A percentile compares a stretch with the other conserved stretches of the same genome.
Evolutionary conservation across 176 grass and related monocot species (phyloP).

Genomic region (Phoenix dactylifera): DNA sequence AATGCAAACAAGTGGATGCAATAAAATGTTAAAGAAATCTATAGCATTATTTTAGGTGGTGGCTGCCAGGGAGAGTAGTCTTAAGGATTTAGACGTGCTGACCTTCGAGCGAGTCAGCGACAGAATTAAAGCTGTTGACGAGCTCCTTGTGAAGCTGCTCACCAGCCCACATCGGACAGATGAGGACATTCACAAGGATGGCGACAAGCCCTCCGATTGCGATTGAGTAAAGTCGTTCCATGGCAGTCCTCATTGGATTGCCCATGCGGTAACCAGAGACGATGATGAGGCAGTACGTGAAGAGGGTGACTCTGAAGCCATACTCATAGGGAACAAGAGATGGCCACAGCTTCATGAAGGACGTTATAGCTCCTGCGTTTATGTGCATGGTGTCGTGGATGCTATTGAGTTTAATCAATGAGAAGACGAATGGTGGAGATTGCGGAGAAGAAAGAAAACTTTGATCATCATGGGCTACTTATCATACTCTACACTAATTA

Average conservation of each 20-base stretch:
- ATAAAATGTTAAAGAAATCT: no score
- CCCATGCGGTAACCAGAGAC: constrained; percentile 29
- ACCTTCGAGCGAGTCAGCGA: constrained; percentile 46
- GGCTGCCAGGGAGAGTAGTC: not conserved
- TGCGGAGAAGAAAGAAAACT: no score
- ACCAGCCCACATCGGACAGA: constrained; percentile 50
- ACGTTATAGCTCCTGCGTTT: constrained; percentile 35
- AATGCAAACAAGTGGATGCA: not conserved
- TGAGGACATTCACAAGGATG: constrained; percentile 36
- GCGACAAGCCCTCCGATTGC: constrained; percentile 29
- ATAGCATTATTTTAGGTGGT: not conserved
- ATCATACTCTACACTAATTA: not conserved
- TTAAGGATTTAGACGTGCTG: not conserved
- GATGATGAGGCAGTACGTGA: constrained; percentile 53
- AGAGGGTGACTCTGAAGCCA: constrained; percentile 48
- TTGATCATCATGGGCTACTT: no score
- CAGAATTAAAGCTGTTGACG: constrained; percentile 29
- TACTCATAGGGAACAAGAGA: constrained; percentile 34
- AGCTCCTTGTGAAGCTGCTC: constrained; percentile 57
- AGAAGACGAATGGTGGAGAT: no score
- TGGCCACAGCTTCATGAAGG: constrained; percentile 48
- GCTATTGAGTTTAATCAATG: no score
- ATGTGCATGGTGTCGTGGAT: no score
- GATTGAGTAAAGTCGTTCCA: constrained; percentile 43
- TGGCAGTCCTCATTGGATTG: constrained; percentile 19